These are phyloP conservation scores for Chlamydomonas incerta DNA, from an alignment of 139 green algal species.

Conservation along the genomic window DNA sequence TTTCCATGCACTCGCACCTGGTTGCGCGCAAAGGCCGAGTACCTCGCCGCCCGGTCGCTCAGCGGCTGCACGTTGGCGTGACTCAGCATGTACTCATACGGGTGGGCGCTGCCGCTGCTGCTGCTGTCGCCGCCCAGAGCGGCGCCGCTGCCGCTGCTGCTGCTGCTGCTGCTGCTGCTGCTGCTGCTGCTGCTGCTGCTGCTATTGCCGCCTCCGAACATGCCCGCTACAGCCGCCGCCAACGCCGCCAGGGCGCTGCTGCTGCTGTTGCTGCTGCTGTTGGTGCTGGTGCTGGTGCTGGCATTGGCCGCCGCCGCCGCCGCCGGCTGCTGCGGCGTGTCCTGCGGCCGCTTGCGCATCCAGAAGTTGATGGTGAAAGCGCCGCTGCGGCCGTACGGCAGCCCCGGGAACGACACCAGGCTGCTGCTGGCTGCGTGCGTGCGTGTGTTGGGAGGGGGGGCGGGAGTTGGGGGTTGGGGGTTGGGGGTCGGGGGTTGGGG, in stretches of 20 bases:
- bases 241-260: no score
- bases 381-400: slow-evolving; percentile 54
- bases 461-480: background rate
- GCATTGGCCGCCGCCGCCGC: no score
- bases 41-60: background rate
- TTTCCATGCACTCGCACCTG: no score
- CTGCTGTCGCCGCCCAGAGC: background rate
- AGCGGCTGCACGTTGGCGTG: slow-evolving; percentile 33
- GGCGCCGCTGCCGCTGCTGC: no score
- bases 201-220: no score
- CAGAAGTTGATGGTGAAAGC: slow-evolving; percentile 75
- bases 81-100: slow-evolving; percentile 72
- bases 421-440: slow-evolving; percentile 1
- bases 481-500: background rate
- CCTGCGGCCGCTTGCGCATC: slow-evolving; percentile 50
- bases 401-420: slow-evolving; percentile 20
- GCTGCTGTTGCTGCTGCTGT: background rate
- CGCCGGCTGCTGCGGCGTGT: background rate
- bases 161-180: no score
- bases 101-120: background rate
- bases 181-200: background rate
- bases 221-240: no score
- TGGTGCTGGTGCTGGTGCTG: background rate
- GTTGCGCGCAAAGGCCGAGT: slow-evolving; percentile 12
- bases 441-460: background rate